Conservation (phyloP, 768 basidiomycete genomes). For the Porpolomopsis calyptriformis region DNA sequence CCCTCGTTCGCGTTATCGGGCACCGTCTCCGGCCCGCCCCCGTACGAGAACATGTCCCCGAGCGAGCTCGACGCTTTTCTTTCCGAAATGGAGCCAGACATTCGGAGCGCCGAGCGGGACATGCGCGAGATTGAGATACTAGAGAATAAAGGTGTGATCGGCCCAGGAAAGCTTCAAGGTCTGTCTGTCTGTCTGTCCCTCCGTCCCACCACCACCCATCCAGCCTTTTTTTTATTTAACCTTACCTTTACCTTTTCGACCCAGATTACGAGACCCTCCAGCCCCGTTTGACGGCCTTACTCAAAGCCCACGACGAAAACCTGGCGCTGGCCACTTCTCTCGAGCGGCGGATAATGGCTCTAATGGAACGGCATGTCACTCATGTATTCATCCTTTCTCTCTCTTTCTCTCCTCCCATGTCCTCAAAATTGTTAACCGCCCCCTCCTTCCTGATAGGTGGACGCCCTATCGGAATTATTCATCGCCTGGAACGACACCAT, state of each 20-base stretch:
- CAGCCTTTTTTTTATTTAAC: neutral
- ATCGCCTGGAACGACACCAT: constrained; percentile 77
- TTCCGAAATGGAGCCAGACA: constrained; percentile 73
- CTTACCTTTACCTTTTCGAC: neutral
- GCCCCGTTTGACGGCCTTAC: constrained; percentile 54
- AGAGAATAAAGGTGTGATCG: constrained; percentile 59
- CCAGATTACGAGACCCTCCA: constrained; percentile 53
- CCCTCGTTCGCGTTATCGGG: constrained; percentile 71
- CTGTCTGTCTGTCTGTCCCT: constrained; percentile 2
- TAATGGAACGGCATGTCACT: constrained; percentile 62
- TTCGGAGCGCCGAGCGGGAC: constrained; percentile 73
- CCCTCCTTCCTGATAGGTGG: too few species aligned
- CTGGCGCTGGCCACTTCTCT: constrained; percentile 42
- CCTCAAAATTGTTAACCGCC: neutral
- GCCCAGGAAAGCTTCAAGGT: constrained; percentile 65
- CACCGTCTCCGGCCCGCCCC: constrained; percentile 34
- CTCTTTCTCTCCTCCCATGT: constrained; percentile 1
- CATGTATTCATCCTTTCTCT: constrained; percentile 36
- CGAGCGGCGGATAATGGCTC: constrained; percentile 51
- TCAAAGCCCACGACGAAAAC: constrained; percentile 53
- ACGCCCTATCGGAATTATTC: constrained; percentile 73
- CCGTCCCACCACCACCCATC: too few species aligned
- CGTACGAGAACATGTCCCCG: constrained; percentile 55
- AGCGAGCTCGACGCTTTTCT: constrained; percentile 63
- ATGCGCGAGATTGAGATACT: constrained; percentile 67